Base-by-base conservation (phyloP, 1,139 yeast species). In the Yamadazyma atmosphaerica region DNA sequence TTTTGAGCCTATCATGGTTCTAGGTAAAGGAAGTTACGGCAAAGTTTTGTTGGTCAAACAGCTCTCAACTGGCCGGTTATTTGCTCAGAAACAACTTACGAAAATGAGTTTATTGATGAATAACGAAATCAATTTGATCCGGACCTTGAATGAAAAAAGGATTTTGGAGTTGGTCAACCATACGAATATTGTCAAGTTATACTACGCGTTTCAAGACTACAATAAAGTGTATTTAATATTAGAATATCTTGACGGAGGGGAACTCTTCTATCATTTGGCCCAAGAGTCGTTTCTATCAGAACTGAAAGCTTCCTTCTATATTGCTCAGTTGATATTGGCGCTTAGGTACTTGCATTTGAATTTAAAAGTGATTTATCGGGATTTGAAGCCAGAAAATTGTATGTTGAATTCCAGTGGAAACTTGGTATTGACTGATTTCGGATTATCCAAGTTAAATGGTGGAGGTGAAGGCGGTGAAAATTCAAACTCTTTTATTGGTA, bases 21-120 rank as follows among this genome's bases (percentile, higher is more conserved):
- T 89, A n/a, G 97, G 97, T 0, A 79, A 82, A 46, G 97, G 97
- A 3, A 89, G 96, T 1, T 89, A 87, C 52, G 97, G 98, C 4
- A 88, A 87, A 56, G 98, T 89, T 2, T 56, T 87, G 15, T 63
- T 89, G 9, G 97, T 89, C 1, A 75, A 81, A 39, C 90, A 87
- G 54, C 61, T 59, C 37, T 52, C 74, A 7, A 80, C 88, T 0
- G 86, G 86, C 1, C 73, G 77, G 44, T 63, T 89, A 10, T 90
- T 81, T 67, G 97, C 98, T 0, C 95, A 86, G 67, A 89, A 90
- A 55, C 96, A 89, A 54, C 68, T 89, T 51, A 83, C 80, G 50
- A 89, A 90, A 58, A 95, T 96, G 3, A 62, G 65, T 43, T 58
- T 61, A 42, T 59, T 65, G 39, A 67, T 64, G 42, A 69, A 71